These are phyloP conservation scores for Russula compacta DNA, from an alignment of 768 basidiomycete species.

Conservation along the genomic window DNA sequence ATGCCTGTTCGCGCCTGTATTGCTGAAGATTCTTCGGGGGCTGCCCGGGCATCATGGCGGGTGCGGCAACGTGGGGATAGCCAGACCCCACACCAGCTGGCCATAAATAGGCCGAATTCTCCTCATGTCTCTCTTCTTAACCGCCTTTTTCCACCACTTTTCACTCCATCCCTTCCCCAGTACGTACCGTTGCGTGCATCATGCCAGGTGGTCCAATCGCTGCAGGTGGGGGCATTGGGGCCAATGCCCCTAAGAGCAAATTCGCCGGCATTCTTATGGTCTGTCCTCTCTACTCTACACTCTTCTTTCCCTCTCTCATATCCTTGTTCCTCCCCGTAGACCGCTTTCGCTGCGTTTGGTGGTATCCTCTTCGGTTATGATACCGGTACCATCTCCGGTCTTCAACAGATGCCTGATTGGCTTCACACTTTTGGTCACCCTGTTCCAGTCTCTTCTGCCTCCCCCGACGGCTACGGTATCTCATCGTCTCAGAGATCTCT, in stretches of 20 bases:
- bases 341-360: conserved; percentile 33
- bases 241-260: conserved; percentile 17
- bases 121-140: not conserved
- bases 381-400: conserved; percentile 75
- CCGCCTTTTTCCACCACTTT: not conserved
- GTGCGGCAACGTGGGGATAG: not conserved
- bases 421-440: conserved; percentile 40
- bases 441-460: conserved; percentile 19
- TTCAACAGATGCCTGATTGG: conserved; percentile 58
- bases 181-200: not conserved
- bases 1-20: no score
- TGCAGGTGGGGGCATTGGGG: conserved; percentile 16
- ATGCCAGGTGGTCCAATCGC: conserved; percentile 21
- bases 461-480: conserved; percentile 28
- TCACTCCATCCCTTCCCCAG: not conserved
- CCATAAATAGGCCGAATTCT: conserved; percentile 9
- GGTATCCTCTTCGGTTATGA: conserved; percentile 57
- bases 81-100: not conserved
- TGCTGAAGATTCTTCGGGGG: no score
- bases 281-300: not conserved
- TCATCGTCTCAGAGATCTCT: conserved; percentile 38
- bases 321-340: conserved; percentile 1
- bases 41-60: no score
- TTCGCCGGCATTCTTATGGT: conserved; percentile 32
- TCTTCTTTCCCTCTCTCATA: not conserved